These are phyloP conservation scores for Isabelozyma gotoi DNA, from an alignment of 805 yeast genomes.

Conservation along the genomic window DNA sequence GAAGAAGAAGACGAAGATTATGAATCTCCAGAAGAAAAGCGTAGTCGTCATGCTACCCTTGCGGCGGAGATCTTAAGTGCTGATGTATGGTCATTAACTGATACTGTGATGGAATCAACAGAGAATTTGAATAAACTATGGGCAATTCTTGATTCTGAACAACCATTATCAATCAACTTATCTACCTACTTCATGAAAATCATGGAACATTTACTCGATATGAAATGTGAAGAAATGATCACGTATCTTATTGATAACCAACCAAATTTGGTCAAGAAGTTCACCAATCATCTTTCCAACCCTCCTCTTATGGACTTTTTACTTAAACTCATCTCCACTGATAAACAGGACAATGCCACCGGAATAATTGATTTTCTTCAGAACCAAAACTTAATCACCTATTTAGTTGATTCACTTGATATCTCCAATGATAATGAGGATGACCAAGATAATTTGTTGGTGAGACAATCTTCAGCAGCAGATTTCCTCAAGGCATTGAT, in stretches of 20 bases:
- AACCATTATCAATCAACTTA: slow-evolving; percentile 68
- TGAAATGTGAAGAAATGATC: slow-evolving; percentile 50
- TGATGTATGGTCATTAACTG: slow-evolving; percentile 93
- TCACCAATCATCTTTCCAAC: slow-evolving; percentile 43
- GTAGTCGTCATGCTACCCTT: slow-evolving; percentile 37
- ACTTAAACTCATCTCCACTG: slow-evolving; percentile 43
- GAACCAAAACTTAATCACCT: slow-evolving; percentile 35
- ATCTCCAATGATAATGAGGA: slow-evolving; percentile 12
- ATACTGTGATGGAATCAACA: slow-evolving; percentile 77
- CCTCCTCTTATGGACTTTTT: slow-evolving; percentile 49
- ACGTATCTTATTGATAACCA: slow-evolving; percentile 44
- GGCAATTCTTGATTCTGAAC: slow-evolving; percentile 69
- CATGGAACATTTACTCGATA: slow-evolving; percentile 61
- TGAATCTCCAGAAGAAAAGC: slow-evolving; percentile 30
- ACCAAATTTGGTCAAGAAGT: slow-evolving; percentile 38
- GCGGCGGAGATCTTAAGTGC: slow-evolving; percentile 89
- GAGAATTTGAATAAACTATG: slow-evolving; percentile 70
- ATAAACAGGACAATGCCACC: slow-evolving; percentile 46
- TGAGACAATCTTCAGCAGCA: slow-evolving; percentile 42
- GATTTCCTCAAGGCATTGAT: slow-evolving; percentile 46
- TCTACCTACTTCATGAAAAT: slow-evolving; percentile 91
- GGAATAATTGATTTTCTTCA: slow-evolving; percentile 47
- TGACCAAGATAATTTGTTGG: slow-evolving; percentile 19
- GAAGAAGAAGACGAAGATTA: slow-evolving; percentile 27
- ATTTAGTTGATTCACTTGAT: slow-evolving; percentile 35